Evolutionary conservation across 176 grass and related monocot species (phyloP).

Genomic region (Poa pratensis): DNA sequence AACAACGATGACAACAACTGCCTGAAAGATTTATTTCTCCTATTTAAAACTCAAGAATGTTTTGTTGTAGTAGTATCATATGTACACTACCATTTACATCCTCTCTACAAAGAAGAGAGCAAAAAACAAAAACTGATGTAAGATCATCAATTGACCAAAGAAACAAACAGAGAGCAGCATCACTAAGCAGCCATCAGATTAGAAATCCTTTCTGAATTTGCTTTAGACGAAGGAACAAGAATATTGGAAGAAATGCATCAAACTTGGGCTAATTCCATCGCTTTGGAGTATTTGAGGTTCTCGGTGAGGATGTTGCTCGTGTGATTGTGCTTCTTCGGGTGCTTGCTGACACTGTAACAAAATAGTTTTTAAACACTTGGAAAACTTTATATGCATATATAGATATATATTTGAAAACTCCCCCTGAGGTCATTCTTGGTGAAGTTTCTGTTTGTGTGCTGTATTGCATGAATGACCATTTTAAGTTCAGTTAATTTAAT

Average conservation of each 20-base stretch:
- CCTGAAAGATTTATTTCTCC: neutral
- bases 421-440: neutral
- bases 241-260: neutral
- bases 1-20: neutral
- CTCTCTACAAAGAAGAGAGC: neutral
- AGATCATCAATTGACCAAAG: conserved; percentile 23
- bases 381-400: conserved; percentile 10
- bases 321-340: conserved; percentile 35
- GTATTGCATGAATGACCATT: neutral
- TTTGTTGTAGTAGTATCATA: conserved; percentile 5
- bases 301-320: conserved; percentile 52
- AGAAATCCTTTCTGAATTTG: neutral
- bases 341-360: conserved; percentile 52
- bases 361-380: neutral
- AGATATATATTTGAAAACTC: conserved; percentile 5
- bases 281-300: conserved; percentile 41
- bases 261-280: conserved; percentile 55
- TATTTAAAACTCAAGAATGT: conserved; percentile 15
- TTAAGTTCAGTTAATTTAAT: neutral
- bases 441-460: neutral
- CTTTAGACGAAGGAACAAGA: conserved; percentile 45
- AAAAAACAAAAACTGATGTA: conserved; percentile 11
- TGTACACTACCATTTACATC: conserved; percentile 45
- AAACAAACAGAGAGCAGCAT: conserved; percentile 3
- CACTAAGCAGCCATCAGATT: conserved; percentile 18